Percentiles rank a stretch among this genome's conserved stretches.
phyloP scores from a whole-genome alignment of 768 basidiomycete species.

The Candolleomyces efflorescens region DNA sequence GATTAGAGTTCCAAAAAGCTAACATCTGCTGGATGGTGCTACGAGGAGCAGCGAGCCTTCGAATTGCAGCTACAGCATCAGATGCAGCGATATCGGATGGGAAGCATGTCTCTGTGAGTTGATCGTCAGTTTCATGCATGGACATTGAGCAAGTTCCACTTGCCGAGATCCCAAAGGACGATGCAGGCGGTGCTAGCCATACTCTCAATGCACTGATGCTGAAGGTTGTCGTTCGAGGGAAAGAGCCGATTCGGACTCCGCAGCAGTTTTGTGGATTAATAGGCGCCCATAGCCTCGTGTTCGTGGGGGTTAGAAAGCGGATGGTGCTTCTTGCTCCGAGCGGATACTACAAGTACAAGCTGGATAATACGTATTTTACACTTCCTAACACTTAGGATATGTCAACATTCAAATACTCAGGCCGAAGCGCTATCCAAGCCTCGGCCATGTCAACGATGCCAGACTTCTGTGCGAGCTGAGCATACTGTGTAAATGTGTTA shows the following conservation, averaged over 20 bases:
- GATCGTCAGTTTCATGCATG: not conserved
- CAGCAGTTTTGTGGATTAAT: not conserved
- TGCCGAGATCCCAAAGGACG: constrained; percentile 14
- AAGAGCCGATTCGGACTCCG: not conserved
- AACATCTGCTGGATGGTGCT: constrained; percentile 8
- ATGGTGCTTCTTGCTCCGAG: too few relatives aligned
- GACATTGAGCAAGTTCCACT: not conserved
- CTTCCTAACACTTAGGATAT: not conserved
- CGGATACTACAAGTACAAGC: not conserved
- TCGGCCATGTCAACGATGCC: constrained; percentile 35
- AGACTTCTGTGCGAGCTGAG: constrained; percentile 27
- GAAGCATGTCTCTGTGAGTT: constrained; percentile 5
- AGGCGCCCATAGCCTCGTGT: not conserved
- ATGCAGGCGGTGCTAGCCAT: not conserved
- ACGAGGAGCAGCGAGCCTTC: not conserved
- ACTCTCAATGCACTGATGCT: not conserved
- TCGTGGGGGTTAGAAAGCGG: too few relatives aligned
- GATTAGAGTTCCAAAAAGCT: constrained; percentile 10
- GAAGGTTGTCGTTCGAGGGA: not conserved
- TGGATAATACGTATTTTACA: not conserved
- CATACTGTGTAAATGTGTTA: constrained; percentile 31
- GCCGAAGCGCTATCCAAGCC: constrained; percentile 31
- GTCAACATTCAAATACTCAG: constrained; percentile 20
- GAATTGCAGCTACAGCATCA: constrained; percentile 5
- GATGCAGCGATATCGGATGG: not conserved